Evolutionary conservation across 352 stramenopile species (phyloP), one percentile per base, ranked within the genome.

Genomic region (Phytophthora megakarya): DNA sequence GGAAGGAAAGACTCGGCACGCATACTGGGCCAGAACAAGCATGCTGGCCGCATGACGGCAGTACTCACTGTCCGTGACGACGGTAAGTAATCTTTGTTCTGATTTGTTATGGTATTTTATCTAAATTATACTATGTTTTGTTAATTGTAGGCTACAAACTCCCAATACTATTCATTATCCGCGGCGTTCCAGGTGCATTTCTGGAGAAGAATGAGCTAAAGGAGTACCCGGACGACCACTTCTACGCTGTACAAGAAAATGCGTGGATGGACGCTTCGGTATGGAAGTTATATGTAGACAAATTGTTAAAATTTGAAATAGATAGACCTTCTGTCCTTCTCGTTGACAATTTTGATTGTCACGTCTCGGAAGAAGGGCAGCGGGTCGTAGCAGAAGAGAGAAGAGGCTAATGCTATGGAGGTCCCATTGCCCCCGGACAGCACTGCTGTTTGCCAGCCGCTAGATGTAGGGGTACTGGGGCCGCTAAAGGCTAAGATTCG

Each of bases 401-500:
- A 32, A 5, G 50, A 43, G 25, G 39, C 46, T 11, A 54, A 43
- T n/a, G 42, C 49, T n/a, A 46, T 16, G 6, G 40, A 48, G 25
- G 25, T 35, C 25, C n/a, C 56, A 19, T 25, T 57, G 10, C 54
- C 54, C 3, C 23, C 48, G 2, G 61, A 65, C 30, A 51, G n/a
- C 3, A 64, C 62, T 11, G 33, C 61, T 9, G 49, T 61, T 19
- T 70, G 54, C 22, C 48, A 71, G 26, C 54, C 62, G 37, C 43
- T 65, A 18, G 62, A 71, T 33, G 55, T 66, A 9, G 53, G 55
- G 1, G 55, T 58, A 16, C 48, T 71, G 55, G 49, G 49, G 16
- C 44, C 55, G 37, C 39, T 67, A n/a, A 54, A 54, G 30, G 26
- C 52, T 6, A 35, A 35, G 13, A 7, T 35, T 11, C 3, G 30